Evolutionary conservation across 2,329 filamentous ascomycete genomes (phyloP).

Genomic region (Gaeumannomyces tritici): DNA sequence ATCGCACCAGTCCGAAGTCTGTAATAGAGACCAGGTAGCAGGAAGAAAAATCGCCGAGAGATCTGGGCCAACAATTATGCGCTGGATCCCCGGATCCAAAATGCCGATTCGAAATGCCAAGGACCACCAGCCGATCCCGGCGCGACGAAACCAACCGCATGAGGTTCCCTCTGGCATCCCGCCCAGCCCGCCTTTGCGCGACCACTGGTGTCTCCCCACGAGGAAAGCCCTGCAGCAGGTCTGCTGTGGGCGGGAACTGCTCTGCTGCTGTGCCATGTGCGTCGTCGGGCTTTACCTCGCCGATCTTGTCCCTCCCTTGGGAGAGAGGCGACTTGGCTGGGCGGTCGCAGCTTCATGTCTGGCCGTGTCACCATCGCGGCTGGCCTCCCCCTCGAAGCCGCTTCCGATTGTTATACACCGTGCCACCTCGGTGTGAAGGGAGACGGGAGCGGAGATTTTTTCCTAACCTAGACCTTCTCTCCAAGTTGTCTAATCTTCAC

Average conservation of each 20-base stretch:
- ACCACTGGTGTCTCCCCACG: background rate
- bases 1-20: too few relatives aligned
- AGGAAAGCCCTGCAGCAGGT: background rate
- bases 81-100: background rate
- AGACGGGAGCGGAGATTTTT: background rate
- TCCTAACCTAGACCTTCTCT: too few relatives aligned
- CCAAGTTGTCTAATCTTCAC: too few relatives aligned
- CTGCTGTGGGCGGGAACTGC: background rate
- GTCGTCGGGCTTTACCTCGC: background rate
- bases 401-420: background rate
- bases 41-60: background rate
- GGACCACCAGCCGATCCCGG: background rate
- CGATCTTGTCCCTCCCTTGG: background rate
- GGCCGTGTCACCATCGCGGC: background rate
- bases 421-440: background rate
- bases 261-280: slow-evolving; percentile 4
- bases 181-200: background rate
- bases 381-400: background rate
- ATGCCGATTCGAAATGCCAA: background rate
- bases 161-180: too few relatives aligned
- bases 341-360: background rate
- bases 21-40: too few relatives aligned
- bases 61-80: background rate
- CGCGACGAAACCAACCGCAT: background rate
- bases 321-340: background rate